Evolutionary conservation across 495 filamentous ascomycete species (phyloP), one percentile per base, ranked within the genome.

Genomic region (Rhypophila decipiens): DNA sequence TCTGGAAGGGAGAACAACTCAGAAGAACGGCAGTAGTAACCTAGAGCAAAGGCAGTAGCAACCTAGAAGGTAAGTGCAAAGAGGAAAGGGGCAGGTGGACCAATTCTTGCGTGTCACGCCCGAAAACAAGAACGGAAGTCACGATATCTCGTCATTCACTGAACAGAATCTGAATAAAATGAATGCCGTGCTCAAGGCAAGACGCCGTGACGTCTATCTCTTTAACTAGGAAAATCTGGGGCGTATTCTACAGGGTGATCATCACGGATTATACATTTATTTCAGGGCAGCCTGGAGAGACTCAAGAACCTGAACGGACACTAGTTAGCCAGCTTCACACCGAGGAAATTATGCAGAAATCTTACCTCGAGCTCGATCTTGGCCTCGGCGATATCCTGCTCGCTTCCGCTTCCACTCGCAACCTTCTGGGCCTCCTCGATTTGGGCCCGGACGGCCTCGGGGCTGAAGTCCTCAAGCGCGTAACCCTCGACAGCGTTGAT

Each of bases 401-500:
- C 93, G 67, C 90, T 96, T 59, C 93, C 93, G 62, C 76, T 80
- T 56, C 93, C 93, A 64, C 72, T 77, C 50, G 85, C 88, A 69
- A 97, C 86, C 82, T 95, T 96, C 74, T 95, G 87, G 50, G 91
- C 88, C 74, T 99, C 93, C 44, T 85, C 67, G 52, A 97, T 85
- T 73, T 96, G 86, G 50, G 82, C 79, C 55, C 75, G 70, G 55
- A 90, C 81, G 37, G 83, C 81, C 57, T 97, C 93, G 42, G 80
- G 67, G 76, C 86, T 96, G 78, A 98, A 97, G 53, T 96, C 88
- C 70, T 98, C 93, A 44, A 98, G 74, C 40, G 91, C 72, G 73
- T 79, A 97, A 23, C 87, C 93, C 76, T 98, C 93, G 51, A 95
- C 87, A 54, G 93, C 90, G 68, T 96, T 97, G 76, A 99, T 93